Evolutionary conservation across 768 basidiomycete species (phyloP), one percentile per base, ranked within the genome.

Genomic region (Suillus clintonianus): DNA sequence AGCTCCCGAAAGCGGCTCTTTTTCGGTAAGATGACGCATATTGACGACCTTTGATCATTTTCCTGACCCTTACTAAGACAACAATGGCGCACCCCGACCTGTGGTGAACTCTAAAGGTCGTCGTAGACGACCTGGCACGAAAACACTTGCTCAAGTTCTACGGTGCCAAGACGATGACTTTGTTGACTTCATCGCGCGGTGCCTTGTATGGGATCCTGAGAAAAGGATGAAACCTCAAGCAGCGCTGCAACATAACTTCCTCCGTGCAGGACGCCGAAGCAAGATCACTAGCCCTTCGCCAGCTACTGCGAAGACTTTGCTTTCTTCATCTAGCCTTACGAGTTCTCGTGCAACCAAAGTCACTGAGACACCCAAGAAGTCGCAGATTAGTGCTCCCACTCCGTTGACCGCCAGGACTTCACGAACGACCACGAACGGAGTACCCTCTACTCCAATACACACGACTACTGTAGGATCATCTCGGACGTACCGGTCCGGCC

Each of bases 121-220:
- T 48, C 86, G 95, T 60, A 86, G 97, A 64, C 85, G 95, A 69
- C 95, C 97, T 17, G 95, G 92, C 19, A 89, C 93, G 54, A 97
- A 97, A 77, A 89, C 93, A 0, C 84, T 99, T 60, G 85, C 89
- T 17, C 90, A 94, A 71, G 95, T 96, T 45, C 83, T 99, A 56
- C 88, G 93, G 62, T 93, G 90, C 72, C 93, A 95, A 63, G 97
- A 99, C 72, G 94, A 97, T 63, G 89, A 92, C 50, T 99, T 99
- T 68, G 83, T 99, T 62, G 97, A 99, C 78, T 99, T 99, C 75
- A 91, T 99, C 67, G 84, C 92, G 1, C 98, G 97, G 75, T 99
- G 97, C 77, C 83, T 99, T n/a, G 84, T 92, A 34, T 99, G 96
- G 96, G 97, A 99, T 79, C 97, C 97, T 10, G 97, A 99, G 70